Base-by-base conservation (phyloP, 495 filamentous ascomycete species). In the Trichocladium antarcticum region DNA sequence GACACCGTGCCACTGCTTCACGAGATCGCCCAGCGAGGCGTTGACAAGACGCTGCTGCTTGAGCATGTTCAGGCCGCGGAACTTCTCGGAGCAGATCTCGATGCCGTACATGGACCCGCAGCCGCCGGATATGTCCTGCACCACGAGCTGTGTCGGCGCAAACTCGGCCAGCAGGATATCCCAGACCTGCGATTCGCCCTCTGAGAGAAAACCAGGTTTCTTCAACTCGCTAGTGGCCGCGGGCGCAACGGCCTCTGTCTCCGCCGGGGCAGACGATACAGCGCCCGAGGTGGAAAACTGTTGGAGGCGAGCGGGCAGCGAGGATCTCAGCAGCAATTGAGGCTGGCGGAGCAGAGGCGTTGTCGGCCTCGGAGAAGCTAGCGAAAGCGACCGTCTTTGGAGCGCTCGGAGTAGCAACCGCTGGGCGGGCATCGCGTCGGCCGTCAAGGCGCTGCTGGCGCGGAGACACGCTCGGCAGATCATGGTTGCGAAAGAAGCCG, bases 101-200 rank as follows among this genome's bases (percentile, higher is more conserved):
- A 88, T 78, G 46, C 72, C 78, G 65, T 87, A 88, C 84, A 88
- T 87, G 47, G 75, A 79, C 38, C 84, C 84, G 65, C 84, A 88
- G 24, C 84, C 84, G 31, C 84, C 84, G n/a, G 76, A 81, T 43
- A 88, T 76, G 63, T 88, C 84, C 58, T 79, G 80, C n/a, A 88
- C 83, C 58, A 76, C 52, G 20, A 73, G 65, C 40, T 71, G 53
- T 0, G 69, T 68, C 21, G 72, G 70, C n/a, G 57, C 39, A 39
- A 73, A 68, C 56, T 71, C 68, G 15, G 65, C 59, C 27, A 56
- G 35, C 15, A 75, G 53, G 34, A 55, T 57, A 44, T 73, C 71
- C 68, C 71, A 74, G 35, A 75, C 67, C 15, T 61, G 56, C 2
- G 70, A 64, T 45, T 75, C 72, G 43, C 67, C 68, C 1, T 65